Evolutionary conservation across 2,329 filamentous ascomycete genomes (phyloP), one percentile per base, ranked within the genome.

Genomic region (Aschersonia sp.): DNA sequence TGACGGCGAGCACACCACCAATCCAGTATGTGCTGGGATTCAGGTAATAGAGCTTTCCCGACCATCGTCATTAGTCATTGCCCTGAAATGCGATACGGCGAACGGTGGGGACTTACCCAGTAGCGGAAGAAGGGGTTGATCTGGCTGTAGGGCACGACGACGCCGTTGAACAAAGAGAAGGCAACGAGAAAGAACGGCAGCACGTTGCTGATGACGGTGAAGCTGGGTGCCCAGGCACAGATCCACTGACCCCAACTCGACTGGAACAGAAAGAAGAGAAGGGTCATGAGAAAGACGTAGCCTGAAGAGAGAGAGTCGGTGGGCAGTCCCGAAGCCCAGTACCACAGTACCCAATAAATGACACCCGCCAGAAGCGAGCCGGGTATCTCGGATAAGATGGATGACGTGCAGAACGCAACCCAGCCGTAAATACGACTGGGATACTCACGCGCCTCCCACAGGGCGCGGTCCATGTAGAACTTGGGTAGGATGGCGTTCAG

Each of bases 241-340:
- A 92, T 87, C 84, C 84, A 91, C 60, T 89, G 85, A 28, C 84
- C 87, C 85, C 82, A 89, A 54, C 72, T 80, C 32, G 74, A 75
- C 61, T 81, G 76, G 71, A 89, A 89, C 5, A 89, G 62, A 68
- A 80, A 87, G 67, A 89, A 89, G 0, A 91, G 72, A 28, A 49
- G 10, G 1, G 44, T 49, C 47, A 49, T 49, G 20, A 49, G 41
- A 31, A 49, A 46, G 10, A 46, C 44, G 40, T 49, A 49, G 30
- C 47, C 47, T 1, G 47, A 49, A 9, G 47, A 44, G 57, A 89
- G 67, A 35, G 77, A 74, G 51, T 84, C 77, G 0, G 72, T 72
- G 0, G 85, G 83, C 1, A 89, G 68, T 0, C 86, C 85, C 0
- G 81, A 76, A 0, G 84, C 77, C 61, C 76, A 91, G 65, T 91